These are phyloP conservation scores for Pisolithus thermaeus DNA, from an alignment of 1,284 basidiomycete genomes.

Conservation along the genomic window DNA sequence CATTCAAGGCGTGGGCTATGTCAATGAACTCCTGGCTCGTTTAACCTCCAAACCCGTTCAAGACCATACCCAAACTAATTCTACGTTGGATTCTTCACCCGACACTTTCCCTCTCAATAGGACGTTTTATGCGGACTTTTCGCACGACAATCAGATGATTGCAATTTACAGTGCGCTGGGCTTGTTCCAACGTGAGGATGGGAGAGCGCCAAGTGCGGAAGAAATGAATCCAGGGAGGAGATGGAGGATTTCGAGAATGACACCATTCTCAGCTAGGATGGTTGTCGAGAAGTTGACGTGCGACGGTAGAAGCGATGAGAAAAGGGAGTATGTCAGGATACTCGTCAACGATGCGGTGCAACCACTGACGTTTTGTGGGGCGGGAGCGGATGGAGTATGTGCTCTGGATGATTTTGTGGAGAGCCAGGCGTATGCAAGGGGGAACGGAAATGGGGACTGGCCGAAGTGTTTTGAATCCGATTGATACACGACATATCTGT, in stretches of 20 bases:
- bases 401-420: constrained; percentile 59
- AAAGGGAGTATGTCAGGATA: constrained; percentile 48
- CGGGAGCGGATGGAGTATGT: constrained; percentile 51
- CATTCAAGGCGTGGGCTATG: constrained; percentile 76
- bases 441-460: constrained; percentile 62
- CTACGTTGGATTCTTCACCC: constrained; percentile 63
- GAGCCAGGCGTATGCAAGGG: constrained; percentile 64
- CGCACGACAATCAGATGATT: constrained; percentile 78
- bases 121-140: constrained; percentile 69
- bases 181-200: constrained; percentile 45
- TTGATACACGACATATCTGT: neutral
- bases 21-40: constrained; percentile 82
- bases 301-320: constrained; percentile 13
- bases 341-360: constrained; percentile 66
- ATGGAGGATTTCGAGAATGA: constrained; percentile 56
- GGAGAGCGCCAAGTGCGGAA: constrained; percentile 36
- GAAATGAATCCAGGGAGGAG: constrained; percentile 35
- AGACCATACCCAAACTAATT: constrained; percentile 74
- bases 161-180: constrained; percentile 73
- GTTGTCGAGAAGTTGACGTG: constrained; percentile 58
- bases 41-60: constrained; percentile 54
- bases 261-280: constrained; percentile 62
- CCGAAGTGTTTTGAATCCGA: constrained; percentile 40
- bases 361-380: constrained; percentile 56
- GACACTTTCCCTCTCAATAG: constrained; percentile 69